These are phyloP conservation scores for Dryas integrifolia DNA, from an alignment of 331 rosid genomes.

Conservation along the genomic window DNA sequence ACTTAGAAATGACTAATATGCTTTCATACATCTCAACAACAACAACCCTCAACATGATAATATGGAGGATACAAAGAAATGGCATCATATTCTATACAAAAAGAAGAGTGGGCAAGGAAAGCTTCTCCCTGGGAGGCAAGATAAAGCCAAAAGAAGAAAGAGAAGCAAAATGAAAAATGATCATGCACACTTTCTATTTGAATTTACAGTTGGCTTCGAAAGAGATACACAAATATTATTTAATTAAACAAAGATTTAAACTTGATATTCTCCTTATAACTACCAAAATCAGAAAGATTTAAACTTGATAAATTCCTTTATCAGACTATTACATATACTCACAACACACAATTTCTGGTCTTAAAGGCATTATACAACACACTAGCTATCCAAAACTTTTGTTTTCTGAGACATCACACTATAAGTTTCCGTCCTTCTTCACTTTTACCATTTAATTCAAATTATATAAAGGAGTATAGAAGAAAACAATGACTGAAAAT, in stretches of 20 bases:
- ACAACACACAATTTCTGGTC: neutral
- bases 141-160: constrained; percentile 1
- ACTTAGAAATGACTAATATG: neutral
- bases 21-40: neutral
- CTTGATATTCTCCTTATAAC: too few relatives aligned
- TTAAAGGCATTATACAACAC: neutral
- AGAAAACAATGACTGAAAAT: neutral
- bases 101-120: neutral
- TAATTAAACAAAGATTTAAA: too few relatives aligned
- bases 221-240: too few relatives aligned
- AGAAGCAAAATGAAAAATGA: neutral
- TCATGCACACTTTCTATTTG: neutral
- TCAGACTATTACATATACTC: neutral
- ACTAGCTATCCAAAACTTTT: neutral
- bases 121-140: neutral
- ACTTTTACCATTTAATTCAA: neutral
- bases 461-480: neutral
- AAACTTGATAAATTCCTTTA: too few relatives aligned
- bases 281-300: too few relatives aligned
- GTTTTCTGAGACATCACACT: neutral
- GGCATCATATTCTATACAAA: neutral
- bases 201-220: too few relatives aligned
- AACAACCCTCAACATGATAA: neutral
- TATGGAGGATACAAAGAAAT: neutral
- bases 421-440: neutral